A percentile compares a stretch with the other conserved stretches of the same genome.
phyloP scores from a whole-genome alignment of 768 basidiomycete genomes.

The Trametes cingulata region DNA sequence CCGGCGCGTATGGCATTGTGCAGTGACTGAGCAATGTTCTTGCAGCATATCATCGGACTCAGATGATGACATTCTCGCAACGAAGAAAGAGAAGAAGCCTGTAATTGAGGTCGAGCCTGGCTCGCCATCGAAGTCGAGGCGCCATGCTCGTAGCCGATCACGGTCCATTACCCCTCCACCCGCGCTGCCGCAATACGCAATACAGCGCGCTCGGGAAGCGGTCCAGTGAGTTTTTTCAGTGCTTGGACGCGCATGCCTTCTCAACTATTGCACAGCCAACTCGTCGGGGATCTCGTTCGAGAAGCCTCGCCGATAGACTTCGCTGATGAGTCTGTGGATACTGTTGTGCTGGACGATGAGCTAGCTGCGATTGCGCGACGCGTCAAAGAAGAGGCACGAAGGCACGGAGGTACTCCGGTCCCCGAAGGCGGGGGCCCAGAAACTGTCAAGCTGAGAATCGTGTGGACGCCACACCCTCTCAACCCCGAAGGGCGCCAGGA shows the following conservation, averaged over 20 bases:
- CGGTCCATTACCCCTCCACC: slow-evolving; percentile 80
- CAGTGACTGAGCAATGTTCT: background rate
- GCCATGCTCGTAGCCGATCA: slow-evolving; percentile 57
- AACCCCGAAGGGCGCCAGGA: slow-evolving; percentile 41
- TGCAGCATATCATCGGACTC: slow-evolving; percentile 44
- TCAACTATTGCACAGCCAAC: slow-evolving; percentile 40
- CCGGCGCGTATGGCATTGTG: background rate
- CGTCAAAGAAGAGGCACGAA: slow-evolving; percentile 34
- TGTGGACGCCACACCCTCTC: slow-evolving; percentile 67
- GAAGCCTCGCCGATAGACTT: slow-evolving; percentile 48
- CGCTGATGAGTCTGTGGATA: slow-evolving; percentile 48
- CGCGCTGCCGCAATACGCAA: slow-evolving; percentile 50
- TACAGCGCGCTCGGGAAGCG: slow-evolving; percentile 56
- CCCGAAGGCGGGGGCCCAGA: slow-evolving; percentile 36
- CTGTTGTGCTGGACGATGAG: slow-evolving; percentile 59
- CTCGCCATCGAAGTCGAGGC: slow-evolving; percentile 3
- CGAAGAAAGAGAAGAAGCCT: slow-evolving; percentile 6
- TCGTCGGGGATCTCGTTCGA: slow-evolving; percentile 44
- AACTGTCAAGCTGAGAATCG: slow-evolving; percentile 53
- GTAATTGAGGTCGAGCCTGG: background rate
- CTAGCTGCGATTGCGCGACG: slow-evolving; percentile 55
- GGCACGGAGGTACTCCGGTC: slow-evolving; percentile 23
- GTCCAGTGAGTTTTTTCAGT: slow-evolving; percentile 49
- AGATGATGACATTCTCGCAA: slow-evolving; percentile 45
- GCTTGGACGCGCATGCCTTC: slow-evolving; percentile 9